Evolutionary conservation across 176 grass and related monocot species (phyloP).

Genomic region (Melocanna baccifera): DNA sequence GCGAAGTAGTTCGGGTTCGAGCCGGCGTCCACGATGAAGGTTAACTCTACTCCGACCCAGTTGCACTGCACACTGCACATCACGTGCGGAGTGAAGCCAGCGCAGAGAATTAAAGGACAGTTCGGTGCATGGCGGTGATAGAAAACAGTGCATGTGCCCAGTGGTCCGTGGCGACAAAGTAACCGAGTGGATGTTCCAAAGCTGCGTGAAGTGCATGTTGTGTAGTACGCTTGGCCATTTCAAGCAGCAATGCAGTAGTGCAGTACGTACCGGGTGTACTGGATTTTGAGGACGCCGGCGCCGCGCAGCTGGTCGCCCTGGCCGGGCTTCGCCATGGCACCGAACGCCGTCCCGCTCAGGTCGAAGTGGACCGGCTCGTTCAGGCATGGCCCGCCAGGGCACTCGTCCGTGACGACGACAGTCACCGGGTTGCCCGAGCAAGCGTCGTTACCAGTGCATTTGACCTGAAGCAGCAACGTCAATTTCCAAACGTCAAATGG

Average conservation of each 20-base stretch:
- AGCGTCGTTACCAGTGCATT: slow-evolving; percentile 41
- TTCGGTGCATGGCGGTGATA: background rate
- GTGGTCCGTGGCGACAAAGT: background rate
- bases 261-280: slow-evolving; percentile 41
- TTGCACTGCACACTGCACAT: slow-evolving; percentile 37
- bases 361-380: slow-evolving; percentile 56
- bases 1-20: slow-evolving; percentile 80
- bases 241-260: background rate
- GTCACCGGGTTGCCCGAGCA: slow-evolving; percentile 58
- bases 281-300: slow-evolving; percentile 47
- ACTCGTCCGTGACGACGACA: slow-evolving; percentile 55
- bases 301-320: slow-evolving; percentile 54
- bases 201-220: background rate
- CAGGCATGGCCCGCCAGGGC: slow-evolving; percentile 50
- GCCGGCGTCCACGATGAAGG: slow-evolving; percentile 67
- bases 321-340: slow-evolving; percentile 51
- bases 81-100: no score
- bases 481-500: background rate
- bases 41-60: slow-evolving; percentile 57
- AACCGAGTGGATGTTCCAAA: background rate
- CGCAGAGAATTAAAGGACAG: background rate
- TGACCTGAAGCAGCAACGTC: slow-evolving; percentile 32
- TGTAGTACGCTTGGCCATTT: background rate
- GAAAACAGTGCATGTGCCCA: background rate
- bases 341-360: slow-evolving; percentile 69